Evolutionary conservation across 495 filamentous ascomycete genomes (phyloP), one percentile per base, ranked within the genome.

Genomic region (Penicillium silybi): DNA sequence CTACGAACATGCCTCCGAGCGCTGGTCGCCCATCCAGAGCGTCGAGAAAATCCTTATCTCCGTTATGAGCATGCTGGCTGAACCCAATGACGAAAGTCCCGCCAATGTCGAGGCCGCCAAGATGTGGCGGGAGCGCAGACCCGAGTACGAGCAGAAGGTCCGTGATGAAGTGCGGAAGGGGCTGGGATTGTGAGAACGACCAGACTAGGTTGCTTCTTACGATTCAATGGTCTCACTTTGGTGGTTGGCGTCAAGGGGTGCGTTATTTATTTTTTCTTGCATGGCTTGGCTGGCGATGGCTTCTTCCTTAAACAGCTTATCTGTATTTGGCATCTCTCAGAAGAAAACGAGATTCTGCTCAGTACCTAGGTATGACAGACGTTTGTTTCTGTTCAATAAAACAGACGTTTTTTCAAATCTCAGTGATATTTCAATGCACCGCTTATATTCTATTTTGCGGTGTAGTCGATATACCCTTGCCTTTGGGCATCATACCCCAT

Each of bases 51-150:
- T 99, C 48, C 73, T 99, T 54, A 91, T 97, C 47, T 87, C 82
- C 1, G 93, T 99, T 41, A 99, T 99, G 90, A 95, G 90, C 64
- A 97, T 99, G 93, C 78, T 99, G 48, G 91, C 92, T 2, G 93
- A 97, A 74, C 93, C 93, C 56, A 99, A 99, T 68, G 95, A 97
- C 65, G 93, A 99, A 81, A 92, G 87, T 63, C 95, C 93, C 1
- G 93, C 93, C 49, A 99, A 99, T 72, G 85, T 97, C 50, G 95
- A 99, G 77, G 93, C 93, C 20, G 93, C 95, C 46, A 90, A 95
- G 79, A 96, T 97, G 90, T 99, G 93, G 93, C 81, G 93, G 48
- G 95, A 97, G 58, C 72, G 84, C 58, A 81, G 90, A 59, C 62
- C 62, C 22, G 88, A 91, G 64, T 99, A 96, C 73, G 92, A 97